A percentile compares a stretch with the other conserved stretches of the same genome.
phyloP scores from a whole-genome alignment of 164 flowering plant genomes.

The Buxus sempervirens region DNA sequence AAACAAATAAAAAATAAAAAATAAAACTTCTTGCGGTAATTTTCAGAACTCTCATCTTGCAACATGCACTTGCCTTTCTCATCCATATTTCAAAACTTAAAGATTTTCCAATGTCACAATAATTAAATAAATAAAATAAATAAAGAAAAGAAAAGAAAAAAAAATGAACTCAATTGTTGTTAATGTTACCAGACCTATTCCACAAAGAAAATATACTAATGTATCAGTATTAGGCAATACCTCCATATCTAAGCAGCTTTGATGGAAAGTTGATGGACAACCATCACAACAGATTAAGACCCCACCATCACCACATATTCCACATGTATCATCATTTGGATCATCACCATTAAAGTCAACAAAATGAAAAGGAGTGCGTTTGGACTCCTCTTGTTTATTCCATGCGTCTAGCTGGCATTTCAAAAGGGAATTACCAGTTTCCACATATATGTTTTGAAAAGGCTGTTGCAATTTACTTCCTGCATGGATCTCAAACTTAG shows the following conservation, averaged over 20 bases:
- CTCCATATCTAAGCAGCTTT: slow-evolving; percentile 51
- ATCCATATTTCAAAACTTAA: too few relatives aligned
- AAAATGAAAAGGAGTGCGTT: slow-evolving; percentile 31
- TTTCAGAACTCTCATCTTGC: too few relatives aligned
- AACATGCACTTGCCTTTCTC: too few relatives aligned
- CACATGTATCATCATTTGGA: slow-evolving; percentile 77
- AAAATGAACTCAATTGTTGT: too few relatives aligned
- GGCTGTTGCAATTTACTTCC: slow-evolving; percentile 31
- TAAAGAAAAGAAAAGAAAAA: too few relatives aligned
- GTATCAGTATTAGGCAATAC: slow-evolving; percentile 43
- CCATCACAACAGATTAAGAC: slow-evolving; percentile 73
- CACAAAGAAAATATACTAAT: background rate
- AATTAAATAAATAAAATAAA: too few relatives aligned
- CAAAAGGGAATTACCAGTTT: slow-evolving; percentile 42
- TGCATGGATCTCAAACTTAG: slow-evolving; percentile 49
- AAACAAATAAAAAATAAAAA: too few relatives aligned
- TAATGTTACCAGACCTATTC: too few relatives aligned
- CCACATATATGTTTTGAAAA: slow-evolving; percentile 40
- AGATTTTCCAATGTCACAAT: too few relatives aligned
- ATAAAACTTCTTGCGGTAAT: too few relatives aligned
- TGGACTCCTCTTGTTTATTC: slow-evolving; percentile 46
- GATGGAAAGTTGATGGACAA: slow-evolving; percentile 77
- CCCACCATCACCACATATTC: slow-evolving; percentile 78
- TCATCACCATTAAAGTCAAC: slow-evolving; percentile 45
- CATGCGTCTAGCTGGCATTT: slow-evolving; percentile 56